Conservation (phyloP, 2,329 filamentous ascomycete species). For the Coccinonectria pachysandricola region DNA sequence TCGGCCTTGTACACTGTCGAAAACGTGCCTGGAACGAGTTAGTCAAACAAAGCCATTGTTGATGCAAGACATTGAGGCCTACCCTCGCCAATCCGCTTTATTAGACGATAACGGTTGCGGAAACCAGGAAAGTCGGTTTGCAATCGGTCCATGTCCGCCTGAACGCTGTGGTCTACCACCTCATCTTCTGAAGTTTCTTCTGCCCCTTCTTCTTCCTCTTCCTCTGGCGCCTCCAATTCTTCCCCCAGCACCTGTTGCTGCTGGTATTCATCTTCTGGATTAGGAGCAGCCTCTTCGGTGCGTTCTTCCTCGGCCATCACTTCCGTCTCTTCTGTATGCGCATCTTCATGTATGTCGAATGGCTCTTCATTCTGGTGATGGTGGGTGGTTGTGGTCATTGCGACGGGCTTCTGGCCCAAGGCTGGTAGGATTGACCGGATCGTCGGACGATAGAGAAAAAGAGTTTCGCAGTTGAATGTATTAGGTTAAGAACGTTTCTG, state of each 20-base stretch:
- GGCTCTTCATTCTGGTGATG: conserved; percentile 23
- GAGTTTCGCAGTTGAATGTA: conserved; percentile 1
- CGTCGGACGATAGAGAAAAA: conserved; percentile 3
- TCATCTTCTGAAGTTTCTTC: conserved; percentile 48
- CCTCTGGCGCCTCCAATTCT: too few species aligned
- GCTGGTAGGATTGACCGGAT: conserved; percentile 1
- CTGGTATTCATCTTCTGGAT: conserved; percentile 16
- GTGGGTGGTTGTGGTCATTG: conserved; percentile 15
- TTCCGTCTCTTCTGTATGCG: conserved; percentile 38
- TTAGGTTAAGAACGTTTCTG: too few species aligned
- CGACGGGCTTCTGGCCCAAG: too few species aligned
- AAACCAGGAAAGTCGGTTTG: conserved; percentile 77
- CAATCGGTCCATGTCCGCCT: conserved; percentile 79
- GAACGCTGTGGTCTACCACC: conserved; percentile 55
- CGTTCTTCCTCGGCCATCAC: conserved; percentile 35
- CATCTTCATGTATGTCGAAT: conserved; percentile 42
- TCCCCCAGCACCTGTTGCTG: conserved; percentile 8
- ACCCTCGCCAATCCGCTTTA: conserved; percentile 97
- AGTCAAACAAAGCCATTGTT: background rate
- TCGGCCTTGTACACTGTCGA: conserved; percentile 99
- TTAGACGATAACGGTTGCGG: conserved; percentile 72
- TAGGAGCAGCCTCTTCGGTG: conserved; percentile 15
- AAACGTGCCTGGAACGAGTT: conserved; percentile 66
- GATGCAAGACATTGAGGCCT: too few species aligned
- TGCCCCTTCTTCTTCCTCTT: conserved; percentile 30